Percentiles rank a stretch among this genome's conserved stretches.
phyloP scores from a whole-genome alignment of 257 asterid genomes.

The Cinchona pubescens region DNA sequence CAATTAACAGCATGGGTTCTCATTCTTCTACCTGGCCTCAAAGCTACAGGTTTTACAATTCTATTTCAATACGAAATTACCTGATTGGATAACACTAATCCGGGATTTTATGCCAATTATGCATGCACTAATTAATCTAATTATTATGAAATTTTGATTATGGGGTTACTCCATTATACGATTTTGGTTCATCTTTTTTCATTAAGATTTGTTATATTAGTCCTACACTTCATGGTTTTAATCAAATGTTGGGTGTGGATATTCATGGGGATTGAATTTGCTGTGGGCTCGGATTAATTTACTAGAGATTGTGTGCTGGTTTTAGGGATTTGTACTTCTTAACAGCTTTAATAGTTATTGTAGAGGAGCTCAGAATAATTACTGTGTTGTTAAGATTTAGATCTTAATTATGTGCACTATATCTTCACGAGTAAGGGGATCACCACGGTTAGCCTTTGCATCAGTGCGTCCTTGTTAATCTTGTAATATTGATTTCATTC shows the following conservation, averaged over 20 bases:
- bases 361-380: too few relatives aligned
- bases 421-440: neutral
- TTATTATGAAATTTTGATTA: too few relatives aligned
- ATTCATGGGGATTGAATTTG: neutral
- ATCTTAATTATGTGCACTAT: too few relatives aligned
- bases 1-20: slow-evolving; percentile 24
- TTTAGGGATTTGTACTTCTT: neutral
- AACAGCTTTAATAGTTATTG: neutral
- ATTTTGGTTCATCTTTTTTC: neutral
- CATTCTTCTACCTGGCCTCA: slow-evolving; percentile 66
- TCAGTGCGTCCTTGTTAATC: neutral
- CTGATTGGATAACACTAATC: neutral
- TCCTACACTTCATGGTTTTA: too few relatives aligned
- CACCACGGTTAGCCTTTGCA: neutral
- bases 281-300: neutral
- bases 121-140: neutral
- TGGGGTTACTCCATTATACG: neutral
- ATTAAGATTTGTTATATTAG: too few relatives aligned
- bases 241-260: too few relatives aligned
- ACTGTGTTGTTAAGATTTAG: too few relatives aligned
- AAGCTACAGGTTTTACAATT: slow-evolving; percentile 57
- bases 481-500: neutral
- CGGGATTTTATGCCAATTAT: too few relatives aligned
- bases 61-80: neutral
- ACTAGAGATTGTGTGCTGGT: neutral